Conservation (phyloP, 345 rosid genomes). For the Salix exigua region DNA sequence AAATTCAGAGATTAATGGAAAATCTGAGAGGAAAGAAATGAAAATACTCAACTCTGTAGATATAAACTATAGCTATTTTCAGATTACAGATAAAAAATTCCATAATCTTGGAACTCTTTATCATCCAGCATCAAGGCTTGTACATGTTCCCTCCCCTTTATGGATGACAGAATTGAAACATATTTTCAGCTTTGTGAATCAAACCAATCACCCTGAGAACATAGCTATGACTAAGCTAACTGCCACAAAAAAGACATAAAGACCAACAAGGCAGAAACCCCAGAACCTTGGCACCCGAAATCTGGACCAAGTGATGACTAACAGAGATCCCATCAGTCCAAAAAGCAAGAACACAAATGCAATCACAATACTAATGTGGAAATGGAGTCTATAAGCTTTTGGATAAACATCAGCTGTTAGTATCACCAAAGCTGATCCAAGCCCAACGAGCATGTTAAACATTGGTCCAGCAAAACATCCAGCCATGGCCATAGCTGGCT, state of each 20-base stretch:
- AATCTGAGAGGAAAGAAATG: not conserved
- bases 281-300: slow-evolving; percentile 86
- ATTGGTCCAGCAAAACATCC: slow-evolving; percentile 97
- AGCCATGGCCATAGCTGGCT: slow-evolving; percentile 99
- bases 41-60: not conserved
- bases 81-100: slow-evolving; percentile 24
- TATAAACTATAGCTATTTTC: not conserved
- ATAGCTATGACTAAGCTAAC: slow-evolving; percentile 64
- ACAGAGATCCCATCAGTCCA: slow-evolving; percentile 87
- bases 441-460: slow-evolving; percentile 99
- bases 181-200: not conserved
- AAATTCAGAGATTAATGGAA: not conserved
- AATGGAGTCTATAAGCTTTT: slow-evolving; percentile 64
- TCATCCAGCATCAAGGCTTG: not conserved
- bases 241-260: slow-evolving; percentile 60
- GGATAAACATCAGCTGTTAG: slow-evolving; percentile 78
- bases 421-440: slow-evolving; percentile 73
- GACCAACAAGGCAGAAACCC: slow-evolving; percentile 94
- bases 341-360: slow-evolving; percentile 89
- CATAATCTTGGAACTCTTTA: slow-evolving; percentile 4
- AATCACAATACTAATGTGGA: slow-evolving; percentile 72
- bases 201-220: slow-evolving; percentile 44
- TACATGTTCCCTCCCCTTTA: not conserved
- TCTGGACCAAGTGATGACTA: slow-evolving; percentile 89
- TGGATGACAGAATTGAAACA: not conserved